Evolutionary conservation across 768 basidiomycete genomes (phyloP), one percentile per base, ranked within the genome.

Genomic region (Rhizopogon sp.): DNA sequence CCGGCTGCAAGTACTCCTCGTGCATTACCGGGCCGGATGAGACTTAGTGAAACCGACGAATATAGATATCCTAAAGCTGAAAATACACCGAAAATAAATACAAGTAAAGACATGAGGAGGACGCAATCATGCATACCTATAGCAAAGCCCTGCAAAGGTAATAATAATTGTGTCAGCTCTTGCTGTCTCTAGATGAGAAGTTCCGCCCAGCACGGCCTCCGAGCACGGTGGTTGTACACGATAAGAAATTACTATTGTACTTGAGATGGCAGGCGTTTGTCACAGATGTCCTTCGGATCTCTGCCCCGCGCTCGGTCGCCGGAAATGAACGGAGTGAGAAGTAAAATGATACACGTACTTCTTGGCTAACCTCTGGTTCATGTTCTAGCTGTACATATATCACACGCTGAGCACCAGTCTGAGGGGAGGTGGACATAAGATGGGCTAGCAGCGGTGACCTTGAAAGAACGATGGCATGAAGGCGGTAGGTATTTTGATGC

Each of bases 361-460:
- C 90, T 66, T 85, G 82, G 14, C 88, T 90, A 54, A 94, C 84
- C 70, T 90, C 85, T 47, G 88, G 89, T 62, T 92, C 87, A 57
- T 82, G 80, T 62, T 88, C 85, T 57, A 93, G 74, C 58, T 84
- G 80, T 53, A 93, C 81, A 66, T 85, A 87, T 62, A 94, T 81
- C 53, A 81, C 75, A 60, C 85, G 81, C 62, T 85, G 83, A 13
- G 80, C 84, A 56, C 77, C 77, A 39, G 76, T 73, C 70, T 83
- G 84, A 25, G 85, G 85, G 35, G 87, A 84, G 47, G 87, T 89
- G 53, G 86, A 88, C 86, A 96, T 90, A 60, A 92, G 77, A 68
- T 93, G 90, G 40, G 87, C 89, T 64, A 95, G 81, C 72, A 84
- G 90, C 39, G 93, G 92, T 33, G 92, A 93, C 52, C 87, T 86